phyloP scores from a whole-genome alignment of 768 basidiomycete species.

The Boletus fagicola region DNA sequence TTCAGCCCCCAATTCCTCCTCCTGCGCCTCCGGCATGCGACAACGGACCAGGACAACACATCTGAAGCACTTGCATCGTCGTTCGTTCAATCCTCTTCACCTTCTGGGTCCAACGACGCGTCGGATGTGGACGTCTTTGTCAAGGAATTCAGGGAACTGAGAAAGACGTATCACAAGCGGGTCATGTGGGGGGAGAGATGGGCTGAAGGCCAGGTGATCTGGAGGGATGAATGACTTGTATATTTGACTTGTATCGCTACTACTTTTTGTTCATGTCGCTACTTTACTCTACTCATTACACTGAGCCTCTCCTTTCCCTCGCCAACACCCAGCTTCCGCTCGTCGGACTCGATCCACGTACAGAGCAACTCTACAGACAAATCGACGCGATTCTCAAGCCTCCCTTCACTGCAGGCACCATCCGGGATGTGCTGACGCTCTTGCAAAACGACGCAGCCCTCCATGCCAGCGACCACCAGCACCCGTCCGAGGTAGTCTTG shows the following conservation, averaged over 20 bases:
- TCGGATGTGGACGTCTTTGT: constrained; percentile 82
- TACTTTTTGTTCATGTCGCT: constrained; percentile 11
- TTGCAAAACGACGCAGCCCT: constrained; percentile 14
- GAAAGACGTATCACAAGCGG: constrained; percentile 93
- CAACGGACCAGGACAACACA: constrained; percentile 84
- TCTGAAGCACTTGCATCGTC: constrained; percentile 83
- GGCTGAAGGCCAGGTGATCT: constrained; percentile 79
- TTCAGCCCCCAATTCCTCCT: constrained; percentile 86
- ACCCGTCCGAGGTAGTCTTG: constrained; percentile 7
- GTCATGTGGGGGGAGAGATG: constrained; percentile 89
- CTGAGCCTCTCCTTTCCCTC: constrained; percentile 23
- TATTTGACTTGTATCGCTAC: constrained; percentile 5
- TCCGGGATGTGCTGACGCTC: constrained; percentile 16
- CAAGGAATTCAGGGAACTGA: constrained; percentile 77
- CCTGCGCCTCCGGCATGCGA: constrained; percentile 83
- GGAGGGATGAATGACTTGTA: constrained; percentile 60
- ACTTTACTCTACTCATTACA: constrained; percentile 30
- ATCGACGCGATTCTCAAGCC: constrained; percentile 23
- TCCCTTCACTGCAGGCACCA: constrained; percentile 17
- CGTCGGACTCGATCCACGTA: constrained; percentile 5
- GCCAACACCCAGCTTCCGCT: constrained; percentile 9
- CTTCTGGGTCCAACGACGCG: constrained; percentile 27
- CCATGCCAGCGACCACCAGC: not conserved
- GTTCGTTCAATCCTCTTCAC: constrained; percentile 66
- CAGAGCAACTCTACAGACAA: constrained; percentile 12